Evolutionary conservation across 352 stramenopile genomes (phyloP).

Genomic region (Phytophthora fragariae): DNA sequence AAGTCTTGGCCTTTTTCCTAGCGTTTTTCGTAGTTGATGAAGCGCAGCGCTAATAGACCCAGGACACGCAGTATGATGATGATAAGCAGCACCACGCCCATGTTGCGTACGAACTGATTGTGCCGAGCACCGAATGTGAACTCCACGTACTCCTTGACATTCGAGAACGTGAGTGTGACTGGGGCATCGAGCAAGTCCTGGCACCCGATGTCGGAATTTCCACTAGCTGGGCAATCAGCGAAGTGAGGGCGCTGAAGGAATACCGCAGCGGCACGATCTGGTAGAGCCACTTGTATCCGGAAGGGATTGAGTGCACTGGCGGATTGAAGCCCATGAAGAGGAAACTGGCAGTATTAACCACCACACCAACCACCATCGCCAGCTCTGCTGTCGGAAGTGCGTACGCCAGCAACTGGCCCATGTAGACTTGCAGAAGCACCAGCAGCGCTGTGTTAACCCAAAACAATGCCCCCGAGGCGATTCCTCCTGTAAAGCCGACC

Average conservation of each 20-base stretch:
- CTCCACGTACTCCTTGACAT: constrained; percentile 56
- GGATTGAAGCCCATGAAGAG: constrained; percentile 83
- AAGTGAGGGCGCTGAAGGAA: constrained; percentile 51
- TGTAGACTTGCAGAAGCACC: constrained; percentile 58
- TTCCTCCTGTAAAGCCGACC: constrained; percentile 54
- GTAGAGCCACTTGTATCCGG: constrained; percentile 67
- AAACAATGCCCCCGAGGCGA: constrained; percentile 42
- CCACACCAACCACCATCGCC: constrained; percentile 50
- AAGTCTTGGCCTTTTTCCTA: constrained; percentile 20
- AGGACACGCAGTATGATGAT: constrained; percentile 55
- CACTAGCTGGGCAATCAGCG: constrained; percentile 38
- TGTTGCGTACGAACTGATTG: constrained; percentile 47
- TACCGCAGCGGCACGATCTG: constrained; percentile 60
- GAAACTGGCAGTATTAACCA: constrained; percentile 76
- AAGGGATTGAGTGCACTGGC: constrained; percentile 55
- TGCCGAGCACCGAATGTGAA: constrained; percentile 49
- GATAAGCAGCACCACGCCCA: constrained; percentile 47
- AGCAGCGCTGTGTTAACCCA: constrained; percentile 56
- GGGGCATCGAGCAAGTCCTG: constrained; percentile 37
- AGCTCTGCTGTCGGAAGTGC: constrained; percentile 51
- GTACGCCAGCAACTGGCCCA: constrained; percentile 53
- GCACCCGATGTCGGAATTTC: constrained; percentile 33
- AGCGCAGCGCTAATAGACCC: constrained; percentile 54
- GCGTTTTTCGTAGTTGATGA: constrained; percentile 58
- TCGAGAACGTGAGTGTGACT: constrained; percentile 38